Conservation (phyloP, 805 yeast genomes). For the Middelhovenomyces tepae region DNA sequence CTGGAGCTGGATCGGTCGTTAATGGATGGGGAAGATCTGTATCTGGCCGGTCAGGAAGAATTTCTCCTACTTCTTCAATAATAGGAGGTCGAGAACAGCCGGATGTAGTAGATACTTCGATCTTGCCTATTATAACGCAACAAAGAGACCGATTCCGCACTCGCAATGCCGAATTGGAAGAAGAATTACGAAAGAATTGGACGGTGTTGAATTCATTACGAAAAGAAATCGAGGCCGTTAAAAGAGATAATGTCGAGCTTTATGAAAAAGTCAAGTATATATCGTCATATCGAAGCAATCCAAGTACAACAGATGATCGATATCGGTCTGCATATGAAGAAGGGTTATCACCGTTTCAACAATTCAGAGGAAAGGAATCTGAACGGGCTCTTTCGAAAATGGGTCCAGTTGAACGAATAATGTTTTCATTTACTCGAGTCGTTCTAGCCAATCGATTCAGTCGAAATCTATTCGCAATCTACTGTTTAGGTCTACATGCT, state of each 20-base stretch:
- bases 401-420: constrained; percentile 72
- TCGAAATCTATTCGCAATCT: constrained; percentile 61
- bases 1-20: constrained; percentile 25
- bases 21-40: constrained; percentile 25
- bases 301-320: constrained; percentile 37
- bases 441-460: constrained; percentile 68
- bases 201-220: constrained; percentile 49
- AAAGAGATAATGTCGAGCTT: constrained; percentile 66
- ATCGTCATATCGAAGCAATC: constrained; percentile 17
- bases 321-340: constrained; percentile 64
- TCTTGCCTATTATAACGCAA: constrained; percentile 81
- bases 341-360: constrained; percentile 73
- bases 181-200: constrained; percentile 57
- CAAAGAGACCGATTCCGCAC: constrained; percentile 89
- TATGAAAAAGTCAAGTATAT: constrained; percentile 53
- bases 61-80: constrained; percentile 30
- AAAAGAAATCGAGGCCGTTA: constrained; percentile 53
- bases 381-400: constrained; percentile 64
- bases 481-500: constrained; percentile 68
- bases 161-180: constrained; percentile 77
- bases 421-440: constrained; percentile 60
- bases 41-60: constrained; percentile 28
- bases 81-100: constrained; percentile 21
- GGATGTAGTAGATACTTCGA: constrained; percentile 30
- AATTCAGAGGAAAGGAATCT: constrained; percentile 67